Evolutionary conservation across 208 protist species (phyloP).

Genomic region (Trichomonas vaginalis): DNA sequence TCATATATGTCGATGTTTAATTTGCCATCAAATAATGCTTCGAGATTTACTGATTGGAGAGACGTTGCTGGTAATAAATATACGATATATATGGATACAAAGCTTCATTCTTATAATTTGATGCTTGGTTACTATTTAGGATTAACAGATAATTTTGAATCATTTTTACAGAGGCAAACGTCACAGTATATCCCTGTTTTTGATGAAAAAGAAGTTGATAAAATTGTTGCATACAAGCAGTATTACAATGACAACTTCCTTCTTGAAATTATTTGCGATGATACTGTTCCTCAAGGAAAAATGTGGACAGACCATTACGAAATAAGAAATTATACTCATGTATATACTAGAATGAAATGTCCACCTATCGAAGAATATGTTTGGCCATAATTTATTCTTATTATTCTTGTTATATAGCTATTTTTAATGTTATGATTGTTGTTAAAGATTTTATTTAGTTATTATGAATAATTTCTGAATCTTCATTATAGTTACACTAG

Average conservation of each 20-base stretch:
- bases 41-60: not conserved
- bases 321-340: not conserved
- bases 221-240: not conserved
- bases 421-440: too few relatives aligned
- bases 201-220: not conserved
- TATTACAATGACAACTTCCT: not conserved
- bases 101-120: not conserved
- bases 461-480: too few relatives aligned
- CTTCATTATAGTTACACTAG: too few relatives aligned
- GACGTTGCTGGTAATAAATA: not conserved
- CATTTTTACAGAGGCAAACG: not conserved
- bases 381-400: too few relatives aligned
- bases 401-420: too few relatives aligned
- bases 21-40: not conserved
- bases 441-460: too few relatives aligned
- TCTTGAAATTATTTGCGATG: not conserved
- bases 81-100: not conserved
- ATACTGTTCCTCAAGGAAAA: not conserved
- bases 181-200: not conserved
- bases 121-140: too few relatives aligned
- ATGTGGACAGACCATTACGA: not conserved
- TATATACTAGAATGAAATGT: not conserved
- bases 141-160: not conserved
- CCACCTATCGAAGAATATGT: not conserved
- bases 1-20: not conserved